Percentiles rank a stretch among this genome's conserved stretches.
phyloP scores from a whole-genome alignment of 805 yeast species.

The Cyberlindnera mrakii region DNA sequence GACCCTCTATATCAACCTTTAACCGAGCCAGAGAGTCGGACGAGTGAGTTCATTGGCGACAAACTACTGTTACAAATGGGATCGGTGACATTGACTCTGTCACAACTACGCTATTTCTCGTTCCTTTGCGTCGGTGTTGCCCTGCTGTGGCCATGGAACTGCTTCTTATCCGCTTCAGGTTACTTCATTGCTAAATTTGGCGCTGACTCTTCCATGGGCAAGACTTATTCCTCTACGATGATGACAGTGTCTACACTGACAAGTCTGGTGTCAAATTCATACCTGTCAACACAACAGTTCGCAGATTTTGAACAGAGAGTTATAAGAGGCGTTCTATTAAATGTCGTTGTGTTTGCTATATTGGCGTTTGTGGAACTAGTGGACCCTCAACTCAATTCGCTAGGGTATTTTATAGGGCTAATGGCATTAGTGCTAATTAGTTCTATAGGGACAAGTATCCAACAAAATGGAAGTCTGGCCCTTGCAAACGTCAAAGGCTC shows the following conservation, averaged over 20 bases:
- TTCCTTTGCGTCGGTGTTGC: constrained; percentile 59
- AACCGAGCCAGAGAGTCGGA: too few species aligned
- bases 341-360: constrained; percentile 46
- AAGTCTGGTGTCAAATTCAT: constrained; percentile 51
- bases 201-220: constrained; percentile 43
- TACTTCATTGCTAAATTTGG: constrained; percentile 57
- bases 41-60: background rate
- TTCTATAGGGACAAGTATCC: constrained; percentile 70
- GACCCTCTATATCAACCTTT: too few species aligned
- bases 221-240: constrained; percentile 71
- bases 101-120: constrained; percentile 7
- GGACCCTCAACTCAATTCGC: constrained; percentile 16
- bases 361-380: constrained; percentile 18
- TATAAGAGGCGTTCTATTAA: constrained; percentile 51
- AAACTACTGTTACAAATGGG: background rate
- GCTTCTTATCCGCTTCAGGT: constrained; percentile 78
- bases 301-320: constrained; percentile 56
- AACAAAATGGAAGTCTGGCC: constrained; percentile 91
- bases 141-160: constrained; percentile 95
- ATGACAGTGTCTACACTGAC: constrained; percentile 80
- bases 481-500: constrained; percentile 72
- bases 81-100: constrained; percentile 1
- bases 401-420: constrained; percentile 37
- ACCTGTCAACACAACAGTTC: constrained; percentile 59
- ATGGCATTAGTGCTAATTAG: constrained; percentile 61